These are phyloP conservation scores for Candida palmyrensis DNA, from an alignment of 805 yeast species.

Conservation along the genomic window DNA sequence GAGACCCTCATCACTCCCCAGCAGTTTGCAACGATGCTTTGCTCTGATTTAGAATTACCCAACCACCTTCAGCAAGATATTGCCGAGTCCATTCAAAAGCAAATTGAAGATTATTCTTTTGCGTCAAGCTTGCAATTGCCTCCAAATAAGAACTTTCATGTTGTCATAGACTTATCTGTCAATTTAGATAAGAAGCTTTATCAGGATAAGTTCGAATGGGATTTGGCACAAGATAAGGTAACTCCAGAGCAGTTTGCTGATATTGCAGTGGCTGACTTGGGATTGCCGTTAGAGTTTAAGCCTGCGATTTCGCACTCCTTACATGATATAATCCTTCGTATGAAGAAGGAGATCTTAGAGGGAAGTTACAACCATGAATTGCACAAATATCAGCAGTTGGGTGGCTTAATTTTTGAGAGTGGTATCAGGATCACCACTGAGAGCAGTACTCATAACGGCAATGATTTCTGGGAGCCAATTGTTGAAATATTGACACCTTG, in stretches of 20 bases:
- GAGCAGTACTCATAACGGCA: slow-evolving; percentile 71
- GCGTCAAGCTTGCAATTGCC: slow-evolving; percentile 66
- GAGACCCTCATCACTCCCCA: slow-evolving; percentile 68
- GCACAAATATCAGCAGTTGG: slow-evolving; percentile 37
- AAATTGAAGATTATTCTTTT: slow-evolving; percentile 69
- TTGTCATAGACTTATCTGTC: slow-evolving; percentile 74
- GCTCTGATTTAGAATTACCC: slow-evolving; percentile 81
- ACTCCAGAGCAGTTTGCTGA: slow-evolving; percentile 85
- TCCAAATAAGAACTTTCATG: slow-evolving; percentile 52
- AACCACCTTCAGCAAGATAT: slow-evolving; percentile 57
- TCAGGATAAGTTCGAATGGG: slow-evolving; percentile 96
- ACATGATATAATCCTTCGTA: slow-evolving; percentile 70
- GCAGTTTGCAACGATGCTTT: slow-evolving; percentile 66
- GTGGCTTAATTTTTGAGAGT: slow-evolving; percentile 40
- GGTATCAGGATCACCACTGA: slow-evolving; percentile 43
- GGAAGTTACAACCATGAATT: slow-evolving; percentile 38
- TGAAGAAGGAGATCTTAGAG: slow-evolving; percentile 80
- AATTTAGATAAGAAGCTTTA: slow-evolving; percentile 77
- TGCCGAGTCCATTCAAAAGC: slow-evolving; percentile 68
- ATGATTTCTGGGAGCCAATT: slow-evolving; percentile 82
- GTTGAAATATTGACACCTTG: slow-evolving; percentile 83
- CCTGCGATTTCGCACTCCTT: slow-evolving; percentile 87
- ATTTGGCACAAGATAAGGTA: slow-evolving; percentile 47
- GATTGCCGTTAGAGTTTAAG: slow-evolving; percentile 76
- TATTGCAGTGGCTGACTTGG: slow-evolving; percentile 78